phyloP scores from a whole-genome alignment of 495 filamentous ascomycete genomes.

The Neurospora sp. region DNA sequence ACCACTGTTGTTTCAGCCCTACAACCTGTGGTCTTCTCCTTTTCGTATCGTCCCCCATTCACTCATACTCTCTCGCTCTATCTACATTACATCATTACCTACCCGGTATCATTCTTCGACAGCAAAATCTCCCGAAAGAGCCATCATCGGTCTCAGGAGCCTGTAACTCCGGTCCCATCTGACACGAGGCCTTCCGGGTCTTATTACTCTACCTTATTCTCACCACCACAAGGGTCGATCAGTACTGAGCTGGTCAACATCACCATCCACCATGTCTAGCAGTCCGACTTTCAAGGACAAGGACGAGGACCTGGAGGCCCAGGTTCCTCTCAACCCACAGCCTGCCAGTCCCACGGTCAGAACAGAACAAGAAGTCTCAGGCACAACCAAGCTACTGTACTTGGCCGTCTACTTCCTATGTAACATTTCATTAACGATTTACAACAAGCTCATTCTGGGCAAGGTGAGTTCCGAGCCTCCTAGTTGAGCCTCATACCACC shows the following conservation, averaged over 20 bases:
- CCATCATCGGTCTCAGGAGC: background rate
- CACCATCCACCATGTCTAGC: background rate
- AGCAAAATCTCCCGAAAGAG: background rate
- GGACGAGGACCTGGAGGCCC: slow-evolving; percentile 15
- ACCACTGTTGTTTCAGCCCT: background rate
- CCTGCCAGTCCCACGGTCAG: slow-evolving; percentile 2
- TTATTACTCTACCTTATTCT: background rate
- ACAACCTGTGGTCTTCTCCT: background rate
- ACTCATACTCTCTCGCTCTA: background rate
- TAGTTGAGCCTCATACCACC: background rate
- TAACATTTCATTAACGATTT: slow-evolving; percentile 43
- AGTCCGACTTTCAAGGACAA: slow-evolving; percentile 4
- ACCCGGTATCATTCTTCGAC: background rate
- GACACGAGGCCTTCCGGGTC: background rate
- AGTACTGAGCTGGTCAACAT: background rate
- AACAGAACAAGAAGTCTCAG: slow-evolving; percentile 20
- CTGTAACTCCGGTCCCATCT: background rate
- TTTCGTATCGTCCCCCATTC: background rate
- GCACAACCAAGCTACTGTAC: slow-evolving; percentile 30
- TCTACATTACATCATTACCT: background rate
- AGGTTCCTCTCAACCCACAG: slow-evolving; percentile 2
- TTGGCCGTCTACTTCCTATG: slow-evolving; percentile 40
- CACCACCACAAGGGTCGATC: background rate
- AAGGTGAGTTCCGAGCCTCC: slow-evolving; percentile 24
- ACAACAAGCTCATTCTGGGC: slow-evolving; percentile 45